A percentile compares a stretch with the other conserved stretches of the same genome.
Conservation (phyloP, 805 yeast genomes). For the Teunomyces funiuensis region DNA sequence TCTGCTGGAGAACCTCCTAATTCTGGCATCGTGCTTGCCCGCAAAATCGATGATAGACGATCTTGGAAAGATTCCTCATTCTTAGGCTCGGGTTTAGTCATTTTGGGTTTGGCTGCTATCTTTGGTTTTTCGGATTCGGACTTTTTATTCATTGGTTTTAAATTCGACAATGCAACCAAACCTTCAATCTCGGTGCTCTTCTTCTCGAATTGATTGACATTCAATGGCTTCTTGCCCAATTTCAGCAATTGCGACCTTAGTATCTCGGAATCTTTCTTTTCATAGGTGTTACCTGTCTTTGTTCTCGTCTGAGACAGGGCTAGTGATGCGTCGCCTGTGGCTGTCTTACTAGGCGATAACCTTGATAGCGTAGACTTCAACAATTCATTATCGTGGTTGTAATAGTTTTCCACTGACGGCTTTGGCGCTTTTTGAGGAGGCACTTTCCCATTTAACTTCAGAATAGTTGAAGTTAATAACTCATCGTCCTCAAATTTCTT, state of each 20-base stretch:
- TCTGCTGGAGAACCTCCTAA: constrained; percentile 6
- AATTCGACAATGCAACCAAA: constrained; percentile 13
- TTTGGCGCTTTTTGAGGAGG: constrained; percentile 12
- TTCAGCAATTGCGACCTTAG: constrained; percentile 25
- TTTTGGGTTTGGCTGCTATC: constrained; percentile 2
- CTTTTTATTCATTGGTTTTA: constrained; percentile 14
- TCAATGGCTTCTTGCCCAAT: constrained; percentile 15
- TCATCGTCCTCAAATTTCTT: constrained; percentile 17
- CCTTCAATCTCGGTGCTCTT: constrained; percentile 16
- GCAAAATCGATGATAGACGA: constrained; percentile 26
- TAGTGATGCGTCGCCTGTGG: constrained; percentile 7
- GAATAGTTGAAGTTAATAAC: constrained; percentile 14
- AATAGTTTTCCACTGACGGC: constrained; percentile 14
- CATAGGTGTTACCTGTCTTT: constrained; percentile 15
- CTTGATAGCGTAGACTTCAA: constrained; percentile 17
- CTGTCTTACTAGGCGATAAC: constrained; percentile 10
- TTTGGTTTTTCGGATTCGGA: constrained; percentile 12
- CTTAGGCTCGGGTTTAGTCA: background rate
- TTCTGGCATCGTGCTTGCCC: constrained; percentile 29
- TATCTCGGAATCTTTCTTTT: constrained; percentile 21
- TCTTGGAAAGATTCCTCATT: constrained; percentile 15
- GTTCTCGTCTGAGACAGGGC: constrained; percentile 10
- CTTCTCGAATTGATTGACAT: constrained; percentile 7
- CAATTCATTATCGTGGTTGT: constrained; percentile 17
- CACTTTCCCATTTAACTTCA: constrained; percentile 6